phyloP scores from a whole-genome alignment of 129 eudicot genomes.

The Erigeron canadensis region DNA sequence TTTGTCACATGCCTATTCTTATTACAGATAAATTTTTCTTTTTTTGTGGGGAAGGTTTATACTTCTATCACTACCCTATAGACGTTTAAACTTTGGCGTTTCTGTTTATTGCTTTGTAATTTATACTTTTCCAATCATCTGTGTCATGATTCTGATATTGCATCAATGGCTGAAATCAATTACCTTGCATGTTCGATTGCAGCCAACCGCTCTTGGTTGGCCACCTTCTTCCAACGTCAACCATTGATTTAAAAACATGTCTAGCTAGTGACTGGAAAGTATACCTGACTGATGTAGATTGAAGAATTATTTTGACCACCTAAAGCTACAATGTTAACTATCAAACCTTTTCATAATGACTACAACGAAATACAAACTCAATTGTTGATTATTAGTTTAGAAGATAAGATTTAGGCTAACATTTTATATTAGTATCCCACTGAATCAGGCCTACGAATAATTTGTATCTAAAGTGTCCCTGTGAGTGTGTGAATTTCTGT shows the following conservation, averaged over 20 bases:
- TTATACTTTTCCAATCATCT: background rate
- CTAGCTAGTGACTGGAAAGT: conserved; percentile 28
- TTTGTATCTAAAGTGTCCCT: background rate
- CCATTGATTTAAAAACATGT: conserved; percentile 34
- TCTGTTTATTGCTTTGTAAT: conserved; percentile 5
- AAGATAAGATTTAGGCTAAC: conserved; percentile 13
- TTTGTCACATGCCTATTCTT: background rate
- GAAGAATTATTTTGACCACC: conserved; percentile 23
- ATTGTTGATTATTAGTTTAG: conserved; percentile 16
- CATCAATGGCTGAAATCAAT: conserved; percentile 36
- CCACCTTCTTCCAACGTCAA: conserved; percentile 35
- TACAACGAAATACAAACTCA: conserved; percentile 9
- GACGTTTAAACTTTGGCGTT: conserved; percentile 1
- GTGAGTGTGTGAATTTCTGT: background rate
- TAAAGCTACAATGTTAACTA: conserved; percentile 23
- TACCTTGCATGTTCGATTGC: conserved; percentile 37
- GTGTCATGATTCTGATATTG: conserved; percentile 29
- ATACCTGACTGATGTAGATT: conserved; percentile 33
- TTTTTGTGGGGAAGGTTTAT: background rate
- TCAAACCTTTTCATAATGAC: conserved; percentile 15
- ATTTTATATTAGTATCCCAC: background rate
- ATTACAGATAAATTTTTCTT: background rate
- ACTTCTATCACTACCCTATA: conserved; percentile 4
- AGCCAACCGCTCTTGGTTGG: conserved; percentile 38
- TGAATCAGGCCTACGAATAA: conserved; percentile 3